phyloP scores from a whole-genome alignment of 2,329 filamentous ascomycete species.

The Penicillium nordicum region DNA sequence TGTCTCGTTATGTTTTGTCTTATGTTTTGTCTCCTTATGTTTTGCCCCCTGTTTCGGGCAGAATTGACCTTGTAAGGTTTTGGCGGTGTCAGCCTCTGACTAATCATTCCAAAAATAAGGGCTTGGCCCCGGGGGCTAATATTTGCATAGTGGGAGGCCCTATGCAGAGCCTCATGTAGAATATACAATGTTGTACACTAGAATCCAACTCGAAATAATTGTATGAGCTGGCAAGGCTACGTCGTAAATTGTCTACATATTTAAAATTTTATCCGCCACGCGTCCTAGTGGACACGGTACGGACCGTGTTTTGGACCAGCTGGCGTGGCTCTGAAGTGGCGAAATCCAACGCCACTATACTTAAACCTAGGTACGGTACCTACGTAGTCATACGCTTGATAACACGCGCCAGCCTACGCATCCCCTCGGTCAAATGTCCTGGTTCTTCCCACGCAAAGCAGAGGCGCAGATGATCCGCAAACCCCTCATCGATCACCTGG shows the following conservation, averaged over 20 bases:
- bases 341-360: background rate
- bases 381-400: conserved; percentile 7
- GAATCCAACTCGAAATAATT: background rate
- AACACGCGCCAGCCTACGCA: conserved; percentile 57
- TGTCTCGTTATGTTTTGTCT: no score
- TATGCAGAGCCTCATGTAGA: background rate
- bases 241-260: background rate
- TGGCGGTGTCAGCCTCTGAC: background rate
- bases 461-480: conserved; percentile 60
- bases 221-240: background rate
- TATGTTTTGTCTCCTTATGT: background rate
- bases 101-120: background rate
- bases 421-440: conserved; percentile 62
- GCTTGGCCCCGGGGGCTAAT: no score
- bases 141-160: background rate
- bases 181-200: background rate
- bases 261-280: conserved; percentile 9
- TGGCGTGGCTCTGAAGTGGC: background rate
- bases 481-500: conserved; percentile 49
- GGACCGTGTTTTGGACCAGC: background rate
- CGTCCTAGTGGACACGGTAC: conserved; percentile 11
- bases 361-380: conserved; percentile 2
- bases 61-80: background rate
- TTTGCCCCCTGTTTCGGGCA: background rate
- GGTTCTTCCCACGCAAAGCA: conserved; percentile 73